These are phyloP conservation scores for Naematelia aurantialba DNA, from an alignment of 768 basidiomycete genomes.

Conservation along the genomic window DNA sequence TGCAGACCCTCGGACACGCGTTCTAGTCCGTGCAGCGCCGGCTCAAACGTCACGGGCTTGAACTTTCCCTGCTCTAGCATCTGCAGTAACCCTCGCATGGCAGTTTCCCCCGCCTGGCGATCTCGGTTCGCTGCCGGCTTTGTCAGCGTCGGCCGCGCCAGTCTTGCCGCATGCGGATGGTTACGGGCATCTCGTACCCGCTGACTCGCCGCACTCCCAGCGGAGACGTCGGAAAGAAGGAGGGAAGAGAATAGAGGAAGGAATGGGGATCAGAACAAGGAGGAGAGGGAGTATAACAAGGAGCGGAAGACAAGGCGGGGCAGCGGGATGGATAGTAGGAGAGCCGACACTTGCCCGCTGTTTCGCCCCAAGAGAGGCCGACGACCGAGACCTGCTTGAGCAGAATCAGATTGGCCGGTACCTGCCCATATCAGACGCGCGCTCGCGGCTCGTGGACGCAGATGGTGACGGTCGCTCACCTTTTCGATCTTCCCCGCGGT, in stretches of 20 bases:
- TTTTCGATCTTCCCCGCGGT: slow-evolving; percentile 80
- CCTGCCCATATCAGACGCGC: slow-evolving; percentile 52
- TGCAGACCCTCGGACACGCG: slow-evolving; percentile 63
- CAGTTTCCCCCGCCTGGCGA: slow-evolving; percentile 59
- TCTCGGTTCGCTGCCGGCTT: slow-evolving; percentile 56
- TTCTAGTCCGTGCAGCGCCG: slow-evolving; percentile 65
- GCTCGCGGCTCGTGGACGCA: neutral
- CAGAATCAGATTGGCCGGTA: slow-evolving; percentile 71
- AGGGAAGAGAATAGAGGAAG: no score
- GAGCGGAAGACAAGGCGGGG: no score
- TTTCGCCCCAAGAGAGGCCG: slow-evolving; percentile 85
- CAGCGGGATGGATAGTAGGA: neutral
- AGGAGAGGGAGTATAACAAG: no score
- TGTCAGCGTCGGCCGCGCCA: neutral
- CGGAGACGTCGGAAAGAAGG: no score
- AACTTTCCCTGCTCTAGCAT: slow-evolving; percentile 65
- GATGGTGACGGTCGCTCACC: slow-evolving; percentile 56
- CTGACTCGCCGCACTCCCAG: no score
- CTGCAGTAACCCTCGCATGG: slow-evolving; percentile 71
- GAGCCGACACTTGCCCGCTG: slow-evolving; percentile 57
- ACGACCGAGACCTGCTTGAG: slow-evolving; percentile 80
- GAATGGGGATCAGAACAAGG: no score
- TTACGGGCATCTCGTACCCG: no score
- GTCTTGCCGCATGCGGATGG: neutral
- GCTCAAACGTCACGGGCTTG: slow-evolving; percentile 67